Base-by-base conservation (phyloP, 768 basidiomycete genomes). In the Serendipita indica region DNA sequence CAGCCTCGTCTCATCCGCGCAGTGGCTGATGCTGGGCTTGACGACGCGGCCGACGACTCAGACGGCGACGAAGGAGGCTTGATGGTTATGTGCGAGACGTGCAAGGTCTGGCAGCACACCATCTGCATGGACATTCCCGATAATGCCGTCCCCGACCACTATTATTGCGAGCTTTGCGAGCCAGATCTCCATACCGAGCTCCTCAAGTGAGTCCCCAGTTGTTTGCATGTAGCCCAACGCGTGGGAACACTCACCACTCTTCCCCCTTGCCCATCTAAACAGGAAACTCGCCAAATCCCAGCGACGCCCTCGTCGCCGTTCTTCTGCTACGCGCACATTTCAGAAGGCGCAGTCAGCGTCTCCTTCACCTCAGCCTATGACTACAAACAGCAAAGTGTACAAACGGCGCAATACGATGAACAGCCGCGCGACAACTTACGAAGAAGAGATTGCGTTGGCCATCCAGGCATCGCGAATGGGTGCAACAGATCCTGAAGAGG, bases 101-200 rank as follows among this genome's bases (percentile, higher is more conserved):
- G 94, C 75, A 88, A 92, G 66, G 89, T 89, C 58, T 99, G 94
- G 94, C 94, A 99, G 72, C 94, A 99, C 69, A 92, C 92, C 2
- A 77, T 83, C 7, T 99, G 96, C 73, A 90, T 99, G 82, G 94
- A 92, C 39, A 88, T 87, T 69, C 79, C 80, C 33, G 83, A 86
- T 66, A 81, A 81, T 65, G 77, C 80, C 65, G 77, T 86, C 39
- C 81, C 79, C 66, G 80, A 79, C 63, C 84, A 90, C 69, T 98
- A 98, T 70, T 92, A 84, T 65, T 99, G 96, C 72, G 96, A 99
- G 71, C 73, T 80, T 63, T 99, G 96, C 71, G 80, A 81, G 64
- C 93, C 96, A 7, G 87, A 89, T 58, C 72, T 87, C 57, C 93
- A 97, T 69, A 70, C 72, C 4, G 85, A 91, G 33, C 79, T 93